A percentile compares a stretch with the other conserved stretches of the same genome.
These are phyloP conservation scores for Cryphonectria japonica DNA, from an alignment of 2,329 filamentous ascomycete genomes.

Conservation along the genomic window DNA sequence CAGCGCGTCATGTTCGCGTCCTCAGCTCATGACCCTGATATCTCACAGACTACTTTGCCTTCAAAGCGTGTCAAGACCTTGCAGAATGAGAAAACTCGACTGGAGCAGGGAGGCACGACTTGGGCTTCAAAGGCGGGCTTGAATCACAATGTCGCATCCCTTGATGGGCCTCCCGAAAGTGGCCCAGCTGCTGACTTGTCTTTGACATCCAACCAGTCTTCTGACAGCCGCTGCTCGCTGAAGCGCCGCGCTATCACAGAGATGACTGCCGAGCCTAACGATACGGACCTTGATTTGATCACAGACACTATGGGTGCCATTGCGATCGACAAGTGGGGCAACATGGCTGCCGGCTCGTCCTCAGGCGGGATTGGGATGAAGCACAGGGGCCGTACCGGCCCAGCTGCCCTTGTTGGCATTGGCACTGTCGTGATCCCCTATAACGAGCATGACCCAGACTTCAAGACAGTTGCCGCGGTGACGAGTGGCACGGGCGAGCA, in stretches of 20 bases:
- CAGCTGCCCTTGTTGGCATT: constrained; percentile 89
- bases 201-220: neutral
- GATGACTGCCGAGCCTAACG: constrained; percentile 22
- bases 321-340: constrained; percentile 81
- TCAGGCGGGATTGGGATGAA: constrained; percentile 99
- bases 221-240: neutral
- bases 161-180: neutral
- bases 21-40: neutral
- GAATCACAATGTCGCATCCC: neutral
- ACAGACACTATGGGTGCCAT: constrained; percentile 97
- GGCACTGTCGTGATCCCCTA: constrained; percentile 87
- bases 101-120: neutral
- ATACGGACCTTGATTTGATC: constrained; percentile 59
- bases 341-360: constrained; percentile 92
- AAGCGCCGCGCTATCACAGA: constrained; percentile 21
- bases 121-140: constrained; percentile 4
- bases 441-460: constrained; percentile 70
- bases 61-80: constrained; percentile 27
- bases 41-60: neutral
- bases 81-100: constrained; percentile 1
- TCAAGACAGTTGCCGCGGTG: constrained; percentile 76
- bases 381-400: constrained; percentile 86
- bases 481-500: constrained; percentile 97
- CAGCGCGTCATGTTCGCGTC: neutral
- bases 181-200: neutral